A percentile compares a stretch with the other conserved stretches of the same genome.
phyloP scores from a whole-genome alignment of 2,329 filamentous ascomycete species.

The Epichloe glyceriae region DNA sequence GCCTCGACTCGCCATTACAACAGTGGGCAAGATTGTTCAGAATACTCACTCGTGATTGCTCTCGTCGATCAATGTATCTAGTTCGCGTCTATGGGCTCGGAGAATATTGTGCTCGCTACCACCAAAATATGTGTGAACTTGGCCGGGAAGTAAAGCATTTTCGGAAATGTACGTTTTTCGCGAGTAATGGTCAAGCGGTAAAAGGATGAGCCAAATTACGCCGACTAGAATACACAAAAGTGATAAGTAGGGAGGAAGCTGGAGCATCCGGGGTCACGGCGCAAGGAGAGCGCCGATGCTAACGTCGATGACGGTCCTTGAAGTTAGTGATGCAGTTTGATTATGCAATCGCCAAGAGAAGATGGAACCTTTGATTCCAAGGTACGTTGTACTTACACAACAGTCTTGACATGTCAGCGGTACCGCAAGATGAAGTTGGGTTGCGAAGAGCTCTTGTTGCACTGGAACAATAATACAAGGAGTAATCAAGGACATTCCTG shows the following conservation, averaged over 20 bases:
- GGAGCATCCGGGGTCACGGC: constrained; percentile 68
- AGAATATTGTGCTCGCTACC: constrained; percentile 95
- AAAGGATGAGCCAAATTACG: constrained; percentile 75
- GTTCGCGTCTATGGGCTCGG: constrained; percentile 75
- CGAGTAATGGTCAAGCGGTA: constrained; percentile 84
- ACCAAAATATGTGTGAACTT: constrained; percentile 95
- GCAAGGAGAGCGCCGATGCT: constrained; percentile 55
- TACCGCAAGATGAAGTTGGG: not conserved
- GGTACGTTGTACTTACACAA: constrained; percentile 29
- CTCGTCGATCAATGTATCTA: constrained; percentile 47
- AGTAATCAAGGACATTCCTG: too few relatives aligned
- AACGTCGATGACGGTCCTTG: not conserved
- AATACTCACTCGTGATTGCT: constrained; percentile 38
- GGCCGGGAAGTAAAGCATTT: constrained; percentile 86
- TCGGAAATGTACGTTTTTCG: constrained; percentile 92
- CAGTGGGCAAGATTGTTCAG: not conserved
- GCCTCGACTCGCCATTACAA: not conserved
- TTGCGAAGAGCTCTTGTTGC: not conserved
- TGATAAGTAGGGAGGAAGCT: constrained; percentile 78
- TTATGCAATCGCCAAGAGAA: not conserved
- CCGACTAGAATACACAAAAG: constrained; percentile 74
- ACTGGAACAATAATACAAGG: not conserved
- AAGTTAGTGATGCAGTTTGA: not conserved
- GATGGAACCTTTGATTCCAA: not conserved
- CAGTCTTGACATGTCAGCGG: constrained; percentile 36